Evolutionary conservation across 2,329 filamentous ascomycete genomes (phyloP), one percentile per base, ranked within the genome.

Genomic region (Penicillium hesseltinei): DNA sequence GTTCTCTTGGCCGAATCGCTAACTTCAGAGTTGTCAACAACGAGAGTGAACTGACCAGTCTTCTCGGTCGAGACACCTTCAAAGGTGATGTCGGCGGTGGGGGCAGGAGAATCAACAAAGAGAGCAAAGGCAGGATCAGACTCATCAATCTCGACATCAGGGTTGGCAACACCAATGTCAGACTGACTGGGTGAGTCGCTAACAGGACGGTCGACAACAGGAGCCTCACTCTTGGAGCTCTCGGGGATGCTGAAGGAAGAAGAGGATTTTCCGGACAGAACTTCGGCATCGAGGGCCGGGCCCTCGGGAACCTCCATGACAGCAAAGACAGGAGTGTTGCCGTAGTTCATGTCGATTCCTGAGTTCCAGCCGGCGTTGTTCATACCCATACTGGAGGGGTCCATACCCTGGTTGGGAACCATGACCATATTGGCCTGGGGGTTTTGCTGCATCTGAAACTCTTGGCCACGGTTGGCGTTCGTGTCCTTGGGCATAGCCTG

Each of bases 401-500:
- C 89, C 74, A 92, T 81, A 51, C 78, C 81, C 66, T 89, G 86
- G 75, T 96, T 91, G 1, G 91, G 90, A 46, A 95, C 86, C 83
- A 92, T 89, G 57, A 89, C 85, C 83, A 96, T 89, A 69, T 87
- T 87, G 63, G 92, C 77, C 57, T 84, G 82, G 27, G 78, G 73
- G 64, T 75, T 88, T 71, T 90, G 87, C 62, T 87, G 83, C 66
- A 84, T 81, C 51, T 84, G 81, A 59, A 79, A 75, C 43, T 83
- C 80, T 62, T 79, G 78, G 54, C 77, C 74, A 42, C 75, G 75
- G 63, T 87, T 87, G 6, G 86, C 80, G 72, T 85, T 88, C 63
- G 84, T 73, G 54, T 92, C 88, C 76, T 90, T 91, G 62, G 83
- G 82, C 5, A 84, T 71, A 61, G 77, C 77, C 59, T 80, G 77